phyloP scores from a whole-genome alignment of 169 alveolate genomes.

The Cryptosporidium meleagridis region DNA sequence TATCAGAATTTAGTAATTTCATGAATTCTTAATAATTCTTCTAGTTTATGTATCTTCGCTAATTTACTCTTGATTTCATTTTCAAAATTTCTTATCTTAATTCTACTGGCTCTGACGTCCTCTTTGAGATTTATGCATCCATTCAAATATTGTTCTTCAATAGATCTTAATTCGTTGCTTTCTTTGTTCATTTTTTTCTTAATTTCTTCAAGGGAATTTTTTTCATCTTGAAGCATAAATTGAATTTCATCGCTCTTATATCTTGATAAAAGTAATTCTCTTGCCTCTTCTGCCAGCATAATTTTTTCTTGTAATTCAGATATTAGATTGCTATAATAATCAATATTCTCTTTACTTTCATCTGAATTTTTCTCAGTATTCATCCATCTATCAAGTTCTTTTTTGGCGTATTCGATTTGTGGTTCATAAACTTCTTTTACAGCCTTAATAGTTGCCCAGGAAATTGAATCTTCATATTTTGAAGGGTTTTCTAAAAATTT shows the following conservation, averaged over 20 bases:
- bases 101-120: constrained; percentile 25
- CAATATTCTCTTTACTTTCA: constrained; percentile 45
- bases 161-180: not conserved
- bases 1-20: not conserved
- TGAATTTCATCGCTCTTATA: constrained; percentile 19
- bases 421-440: constrained; percentile 62
- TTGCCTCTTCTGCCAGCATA: constrained; percentile 29
- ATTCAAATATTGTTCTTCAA: constrained; percentile 49
- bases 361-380: constrained; percentile 14
- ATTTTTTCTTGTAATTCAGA: constrained; percentile 45
- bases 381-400: constrained; percentile 59
- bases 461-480: constrained; percentile 3
- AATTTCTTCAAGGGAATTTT: constrained; percentile 31
- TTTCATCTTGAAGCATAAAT: constrained; percentile 20
- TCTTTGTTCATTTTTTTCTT: constrained; percentile 13
- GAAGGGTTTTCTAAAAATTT: constrained; percentile 28
- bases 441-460: constrained; percentile 65
- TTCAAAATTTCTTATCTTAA: constrained; percentile 27
- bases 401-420: constrained; percentile 47
- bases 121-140: constrained; percentile 37
- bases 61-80: constrained; percentile 24
- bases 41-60: constrained; percentile 29
- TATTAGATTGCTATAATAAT: constrained; percentile 21
- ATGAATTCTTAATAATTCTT: not conserved
- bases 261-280: not conserved